These are phyloP conservation scores for Conticribra weissflogii DNA, from an alignment of 108 stramenopile species.

Conservation along the genomic window DNA sequence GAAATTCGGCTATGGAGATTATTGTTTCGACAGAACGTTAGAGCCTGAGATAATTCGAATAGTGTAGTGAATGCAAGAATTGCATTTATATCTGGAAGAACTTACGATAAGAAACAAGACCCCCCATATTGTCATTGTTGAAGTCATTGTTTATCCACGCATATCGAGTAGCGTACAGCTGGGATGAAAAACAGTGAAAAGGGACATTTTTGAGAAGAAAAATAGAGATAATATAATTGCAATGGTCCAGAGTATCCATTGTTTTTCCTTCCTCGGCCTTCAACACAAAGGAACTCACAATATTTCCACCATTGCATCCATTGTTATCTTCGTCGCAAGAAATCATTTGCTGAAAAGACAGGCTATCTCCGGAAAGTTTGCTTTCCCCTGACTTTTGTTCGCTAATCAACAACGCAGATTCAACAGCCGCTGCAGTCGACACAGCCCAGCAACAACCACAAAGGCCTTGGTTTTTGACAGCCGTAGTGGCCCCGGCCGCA, in stretches of 20 bases:
- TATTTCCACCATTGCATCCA: conserved; percentile 88
- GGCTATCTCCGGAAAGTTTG: conserved; percentile 29
- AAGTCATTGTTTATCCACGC: conserved; percentile 36
- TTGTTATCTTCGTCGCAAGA: conserved; percentile 68
- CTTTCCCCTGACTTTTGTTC: conserved; percentile 12
- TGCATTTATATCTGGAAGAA: no score
- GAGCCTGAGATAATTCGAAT: neutral
- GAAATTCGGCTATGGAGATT: conserved; percentile 36
- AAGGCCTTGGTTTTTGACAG: conserved; percentile 85
- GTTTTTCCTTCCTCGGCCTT: neutral
- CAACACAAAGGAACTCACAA: conserved; percentile 55
- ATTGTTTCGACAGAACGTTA: neutral
- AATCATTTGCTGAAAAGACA: conserved; percentile 84
- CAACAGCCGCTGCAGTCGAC: conserved; percentile 83
- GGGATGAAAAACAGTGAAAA: neutral
- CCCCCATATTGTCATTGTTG: conserved; percentile 42
- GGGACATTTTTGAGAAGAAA: neutral
- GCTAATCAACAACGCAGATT: conserved; percentile 72
- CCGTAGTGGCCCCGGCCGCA: conserved; percentile 68
- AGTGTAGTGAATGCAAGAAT: no score
- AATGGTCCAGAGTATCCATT: conserved; percentile 37
- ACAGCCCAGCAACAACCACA: conserved; percentile 97
- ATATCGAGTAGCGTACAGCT: conserved; percentile 15
- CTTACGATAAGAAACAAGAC: conserved; percentile 22
- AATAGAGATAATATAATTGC: neutral